These are phyloP conservation scores for Cystobasidium ongulense DNA, from an alignment of 768 basidiomycete genomes.

Conservation along the genomic window DNA sequence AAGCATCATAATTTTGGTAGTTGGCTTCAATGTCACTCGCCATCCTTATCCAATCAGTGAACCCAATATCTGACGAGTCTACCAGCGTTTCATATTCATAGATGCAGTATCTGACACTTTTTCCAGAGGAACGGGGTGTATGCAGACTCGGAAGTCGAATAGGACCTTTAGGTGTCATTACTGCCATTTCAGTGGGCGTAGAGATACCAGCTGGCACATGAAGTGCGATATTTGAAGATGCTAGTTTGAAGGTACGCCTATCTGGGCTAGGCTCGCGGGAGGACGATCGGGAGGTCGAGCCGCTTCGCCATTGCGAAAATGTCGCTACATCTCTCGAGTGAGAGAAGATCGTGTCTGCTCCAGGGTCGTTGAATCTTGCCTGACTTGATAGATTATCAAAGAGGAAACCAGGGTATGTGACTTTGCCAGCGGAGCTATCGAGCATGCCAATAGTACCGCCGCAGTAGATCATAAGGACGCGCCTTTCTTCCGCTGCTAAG, in stretches of 20 bases:
- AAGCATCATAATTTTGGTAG: conserved; percentile 75
- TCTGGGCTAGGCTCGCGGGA: conserved; percentile 41
- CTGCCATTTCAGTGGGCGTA: conserved; percentile 1
- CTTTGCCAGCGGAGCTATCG: conserved; percentile 13
- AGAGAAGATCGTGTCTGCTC: conserved; percentile 76
- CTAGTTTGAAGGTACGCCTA: conserved; percentile 45
- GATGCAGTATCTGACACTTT: conserved; percentile 52
- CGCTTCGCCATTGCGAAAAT: conserved; percentile 61
- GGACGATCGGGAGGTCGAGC: conserved; percentile 5
- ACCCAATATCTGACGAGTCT: conserved; percentile 83
- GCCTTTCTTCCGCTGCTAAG: neutral
- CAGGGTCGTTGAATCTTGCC: conserved; percentile 82
- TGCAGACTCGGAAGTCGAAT: conserved; percentile 49
- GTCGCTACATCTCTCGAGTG: conserved; percentile 68
- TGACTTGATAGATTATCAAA: conserved; percentile 56
- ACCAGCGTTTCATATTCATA: conserved; percentile 73
- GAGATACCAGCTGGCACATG: conserved; percentile 37
- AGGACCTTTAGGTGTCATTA: conserved; percentile 30
- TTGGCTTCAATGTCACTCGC: conserved; percentile 89
- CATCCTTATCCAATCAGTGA: conserved; percentile 54
- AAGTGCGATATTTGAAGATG: conserved; percentile 36
- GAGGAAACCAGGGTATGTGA: conserved; percentile 25
- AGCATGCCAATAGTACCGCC: conserved; percentile 35
- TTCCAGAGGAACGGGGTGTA: conserved; percentile 65
- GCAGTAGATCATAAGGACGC: conserved; percentile 10